These are phyloP conservation scores for Kwoniella dendrophila DNA, from an alignment of 768 basidiomycete genomes.

Conservation along the genomic window DNA sequence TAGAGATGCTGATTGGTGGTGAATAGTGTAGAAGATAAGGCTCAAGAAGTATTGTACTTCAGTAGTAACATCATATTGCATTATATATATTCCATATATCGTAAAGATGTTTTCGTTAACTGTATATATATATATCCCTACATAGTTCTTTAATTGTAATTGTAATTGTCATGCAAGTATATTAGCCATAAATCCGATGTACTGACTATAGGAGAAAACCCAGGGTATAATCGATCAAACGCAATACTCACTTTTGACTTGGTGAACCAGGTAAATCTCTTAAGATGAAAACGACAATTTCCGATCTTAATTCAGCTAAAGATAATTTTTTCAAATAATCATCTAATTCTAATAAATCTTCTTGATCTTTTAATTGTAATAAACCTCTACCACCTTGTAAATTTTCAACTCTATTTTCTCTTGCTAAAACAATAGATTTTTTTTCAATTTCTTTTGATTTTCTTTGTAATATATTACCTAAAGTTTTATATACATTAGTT, in stretches of 20 bases:
- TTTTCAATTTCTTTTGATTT: constrained; percentile 73
- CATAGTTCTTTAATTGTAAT: too few species aligned
- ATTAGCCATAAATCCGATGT: background rate
- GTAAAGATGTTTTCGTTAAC: too few species aligned
- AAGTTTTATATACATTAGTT: constrained; percentile 79
- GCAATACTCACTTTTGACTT: constrained; percentile 24
- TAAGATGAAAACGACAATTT: constrained; percentile 85
- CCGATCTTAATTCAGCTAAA: constrained; percentile 80
- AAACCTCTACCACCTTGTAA: constrained; percentile 69
- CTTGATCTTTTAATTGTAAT: constrained; percentile 73
- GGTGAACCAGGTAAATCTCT: constrained; percentile 67
- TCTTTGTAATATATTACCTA: constrained; percentile 80
- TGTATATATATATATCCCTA: too few species aligned
- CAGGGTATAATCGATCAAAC: background rate
- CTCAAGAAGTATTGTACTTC: background rate
- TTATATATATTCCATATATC: background rate
- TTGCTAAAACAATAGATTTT: constrained; percentile 73
- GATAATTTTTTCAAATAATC: constrained; percentile 71
- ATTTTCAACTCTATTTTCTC: constrained; percentile 79
- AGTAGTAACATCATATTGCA: too few species aligned
- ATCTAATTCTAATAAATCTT: constrained; percentile 73
- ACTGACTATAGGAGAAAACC: too few species aligned
- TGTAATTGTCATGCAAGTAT: too few species aligned
- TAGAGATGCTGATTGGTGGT: constrained; percentile 40
- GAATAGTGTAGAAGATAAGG: background rate